Evolutionary conservation across 192 early-diverging fungal genomes (phyloP).

Genomic region (Backusella tarrabulga): DNA sequence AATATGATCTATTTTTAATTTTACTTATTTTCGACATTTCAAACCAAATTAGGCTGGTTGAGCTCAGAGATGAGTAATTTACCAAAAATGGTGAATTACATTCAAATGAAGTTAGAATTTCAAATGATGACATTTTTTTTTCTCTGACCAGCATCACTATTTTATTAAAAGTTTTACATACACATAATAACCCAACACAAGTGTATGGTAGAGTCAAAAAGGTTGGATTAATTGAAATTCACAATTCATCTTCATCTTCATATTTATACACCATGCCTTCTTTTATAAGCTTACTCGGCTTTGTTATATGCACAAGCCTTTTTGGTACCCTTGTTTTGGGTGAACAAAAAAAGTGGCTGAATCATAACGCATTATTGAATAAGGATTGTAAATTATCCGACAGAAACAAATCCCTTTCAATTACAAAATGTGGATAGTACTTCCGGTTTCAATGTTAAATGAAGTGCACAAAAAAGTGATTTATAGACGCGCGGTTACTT

Average conservation of each 20-base stretch:
- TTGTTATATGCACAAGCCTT: neutral
- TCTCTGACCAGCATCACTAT: too few relatives aligned
- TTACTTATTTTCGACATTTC: neutral
- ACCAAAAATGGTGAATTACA: neutral
- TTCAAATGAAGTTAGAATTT: neutral
- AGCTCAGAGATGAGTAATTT: neutral
- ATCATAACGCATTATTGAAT: neutral
- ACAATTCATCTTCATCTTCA: too few relatives aligned
- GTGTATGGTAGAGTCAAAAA: too few relatives aligned
- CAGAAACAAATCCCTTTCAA: slow-evolving; percentile 6
- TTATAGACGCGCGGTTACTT: slow-evolving; percentile 11
- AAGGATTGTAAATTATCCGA: neutral
- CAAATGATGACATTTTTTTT: neutral
- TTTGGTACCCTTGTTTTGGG: neutral
- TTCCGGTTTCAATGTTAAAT: slow-evolving; percentile 12
- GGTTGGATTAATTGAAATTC: too few relatives aligned
- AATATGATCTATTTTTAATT: neutral
- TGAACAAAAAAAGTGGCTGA: neutral
- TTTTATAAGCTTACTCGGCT: too few relatives aligned
- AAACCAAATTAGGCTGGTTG: neutral
- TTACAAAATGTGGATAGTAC: neutral
- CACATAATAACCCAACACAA: too few relatives aligned
- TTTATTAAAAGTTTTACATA: too few relatives aligned
- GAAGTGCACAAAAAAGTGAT: neutral
- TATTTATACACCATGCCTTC: too few relatives aligned